Conservation (phyloP, 768 basidiomycete species). For the Strobilomyces echinocephalus region DNA sequence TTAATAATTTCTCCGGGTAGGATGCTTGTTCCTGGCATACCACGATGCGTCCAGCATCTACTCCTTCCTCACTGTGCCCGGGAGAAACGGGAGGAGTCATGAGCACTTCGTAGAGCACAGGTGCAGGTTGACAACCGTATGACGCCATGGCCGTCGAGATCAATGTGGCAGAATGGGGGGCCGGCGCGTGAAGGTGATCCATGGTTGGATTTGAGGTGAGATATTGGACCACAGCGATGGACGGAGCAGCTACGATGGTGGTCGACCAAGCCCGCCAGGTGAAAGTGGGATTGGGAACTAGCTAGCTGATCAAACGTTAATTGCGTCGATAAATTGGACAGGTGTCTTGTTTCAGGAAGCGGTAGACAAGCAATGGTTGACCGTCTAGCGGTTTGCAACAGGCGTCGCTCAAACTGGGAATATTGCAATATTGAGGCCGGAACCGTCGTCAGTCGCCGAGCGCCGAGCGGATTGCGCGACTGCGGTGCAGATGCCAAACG, state of each 20-base stretch:
- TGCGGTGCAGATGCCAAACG: too few relatives aligned
- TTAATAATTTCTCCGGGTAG: constrained; percentile 8
- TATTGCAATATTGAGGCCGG: constrained; percentile 3
- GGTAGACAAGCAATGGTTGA: not conserved
- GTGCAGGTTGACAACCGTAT: constrained; percentile 36
- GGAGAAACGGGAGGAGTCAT: constrained; percentile 72
- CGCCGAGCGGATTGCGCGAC: too few relatives aligned
- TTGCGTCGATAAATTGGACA: constrained; percentile 6
- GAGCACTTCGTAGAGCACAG: constrained; percentile 51
- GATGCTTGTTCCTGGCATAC: constrained; percentile 12
- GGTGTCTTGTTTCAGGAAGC: constrained; percentile 10
- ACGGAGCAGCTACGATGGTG: not conserved
- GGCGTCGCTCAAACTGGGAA: constrained; percentile 14
- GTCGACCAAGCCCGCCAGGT: constrained; percentile 3
- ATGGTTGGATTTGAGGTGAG: constrained; percentile 15
- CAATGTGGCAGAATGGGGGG: constrained; percentile 15
- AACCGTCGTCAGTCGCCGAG: not conserved
- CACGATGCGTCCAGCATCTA: constrained; percentile 15
- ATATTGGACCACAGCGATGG: not conserved
- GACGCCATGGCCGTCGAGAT: constrained; percentile 12
- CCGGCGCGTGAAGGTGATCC: constrained; percentile 23
- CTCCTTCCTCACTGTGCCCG: constrained; percentile 40
- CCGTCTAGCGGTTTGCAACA: constrained; percentile 1
- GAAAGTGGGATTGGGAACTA: not conserved
- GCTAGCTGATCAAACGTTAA: constrained; percentile 2